Conservation (phyloP, 805 yeast genomes). For the Dipodascus geniculatus region DNA sequence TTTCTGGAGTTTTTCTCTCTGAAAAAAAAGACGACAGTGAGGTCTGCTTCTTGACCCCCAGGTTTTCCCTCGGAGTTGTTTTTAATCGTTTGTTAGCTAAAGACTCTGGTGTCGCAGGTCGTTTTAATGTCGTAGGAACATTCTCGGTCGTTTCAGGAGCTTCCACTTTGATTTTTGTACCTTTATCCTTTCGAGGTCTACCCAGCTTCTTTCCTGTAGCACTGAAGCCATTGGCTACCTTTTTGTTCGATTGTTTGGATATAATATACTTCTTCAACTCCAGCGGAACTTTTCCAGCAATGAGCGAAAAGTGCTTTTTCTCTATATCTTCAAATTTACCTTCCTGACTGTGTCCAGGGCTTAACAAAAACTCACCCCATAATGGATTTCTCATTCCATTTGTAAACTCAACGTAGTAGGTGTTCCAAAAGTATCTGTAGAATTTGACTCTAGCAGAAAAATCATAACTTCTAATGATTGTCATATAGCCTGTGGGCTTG, state of each 20-base stretch:
- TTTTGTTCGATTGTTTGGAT: background rate
- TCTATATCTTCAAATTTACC: conserved; percentile 23
- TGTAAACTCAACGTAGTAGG: background rate
- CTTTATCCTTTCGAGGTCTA: conserved; percentile 16
- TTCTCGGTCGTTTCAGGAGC: background rate
- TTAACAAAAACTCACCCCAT: background rate
- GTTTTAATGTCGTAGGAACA: background rate
- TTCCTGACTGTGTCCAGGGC: conserved; percentile 29
- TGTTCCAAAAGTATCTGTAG: conserved; percentile 41
- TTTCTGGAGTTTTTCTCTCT: background rate
- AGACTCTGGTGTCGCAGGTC: conserved; percentile 2
- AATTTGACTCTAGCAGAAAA: conserved; percentile 64
- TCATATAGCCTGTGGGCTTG: conserved; percentile 16
- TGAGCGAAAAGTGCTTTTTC: conserved; percentile 7
- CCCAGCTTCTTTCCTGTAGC: conserved; percentile 10
- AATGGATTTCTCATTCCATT: background rate
- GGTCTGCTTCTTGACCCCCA: background rate
- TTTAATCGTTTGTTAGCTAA: background rate
- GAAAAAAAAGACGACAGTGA: background rate
- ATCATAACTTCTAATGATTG: conserved; percentile 52
- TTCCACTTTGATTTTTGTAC: conserved; percentile 7
- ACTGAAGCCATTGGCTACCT: background rate
- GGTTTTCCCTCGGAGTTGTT: background rate
- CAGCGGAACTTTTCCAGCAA: background rate
- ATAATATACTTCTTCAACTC: conserved; percentile 1